These are phyloP conservation scores for Acrasis kona DNA, from an alignment of 78 protist genomes.

Conservation along the genomic window DNA sequence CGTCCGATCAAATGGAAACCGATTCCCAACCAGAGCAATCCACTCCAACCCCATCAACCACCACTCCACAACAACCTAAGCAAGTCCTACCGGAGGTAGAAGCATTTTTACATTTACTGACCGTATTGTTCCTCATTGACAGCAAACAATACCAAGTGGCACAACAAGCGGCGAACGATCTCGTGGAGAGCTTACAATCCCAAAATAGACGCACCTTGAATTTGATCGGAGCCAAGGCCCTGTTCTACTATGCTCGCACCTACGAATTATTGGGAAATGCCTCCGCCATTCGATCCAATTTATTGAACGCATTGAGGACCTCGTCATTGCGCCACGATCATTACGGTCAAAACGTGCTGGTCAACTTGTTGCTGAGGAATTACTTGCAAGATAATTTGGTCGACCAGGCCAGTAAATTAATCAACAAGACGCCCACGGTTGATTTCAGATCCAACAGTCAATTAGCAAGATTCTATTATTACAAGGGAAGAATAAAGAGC, in stretches of 20 bases:
- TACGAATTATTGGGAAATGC: conserved; percentile 22
- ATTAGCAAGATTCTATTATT: conserved; percentile 81
- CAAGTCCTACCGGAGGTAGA: conserved; percentile 58
- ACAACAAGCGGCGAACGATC: conserved; percentile 3
- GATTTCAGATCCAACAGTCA: conserved; percentile 58
- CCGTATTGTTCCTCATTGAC: conserved; percentile 56
- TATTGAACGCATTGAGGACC: not conserved
- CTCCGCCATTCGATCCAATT: conserved; percentile 31
- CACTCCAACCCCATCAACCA: too few species aligned
- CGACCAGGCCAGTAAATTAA: conserved; percentile 81
- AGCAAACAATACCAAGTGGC: conserved; percentile 16
- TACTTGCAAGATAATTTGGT: conserved; percentile 49
- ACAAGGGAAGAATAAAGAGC: conserved; percentile 74
- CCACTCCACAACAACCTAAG: too few species aligned
- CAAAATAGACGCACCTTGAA: conserved; percentile 58
- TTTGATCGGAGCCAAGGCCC: conserved; percentile 46
- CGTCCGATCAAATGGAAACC: too few species aligned
- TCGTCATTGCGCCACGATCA: not conserved
- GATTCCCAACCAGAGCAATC: too few species aligned
- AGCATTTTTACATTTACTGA: conserved; percentile 48
- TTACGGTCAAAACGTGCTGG: not conserved
- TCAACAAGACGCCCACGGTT: conserved; percentile 60
- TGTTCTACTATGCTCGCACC: conserved; percentile 55
- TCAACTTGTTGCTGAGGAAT: conserved; percentile 72
- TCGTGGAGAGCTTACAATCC: conserved; percentile 21